phyloP scores from a whole-genome alignment of 2,329 filamentous ascomycete species.

The Talaromyces atroroseus region DNA sequence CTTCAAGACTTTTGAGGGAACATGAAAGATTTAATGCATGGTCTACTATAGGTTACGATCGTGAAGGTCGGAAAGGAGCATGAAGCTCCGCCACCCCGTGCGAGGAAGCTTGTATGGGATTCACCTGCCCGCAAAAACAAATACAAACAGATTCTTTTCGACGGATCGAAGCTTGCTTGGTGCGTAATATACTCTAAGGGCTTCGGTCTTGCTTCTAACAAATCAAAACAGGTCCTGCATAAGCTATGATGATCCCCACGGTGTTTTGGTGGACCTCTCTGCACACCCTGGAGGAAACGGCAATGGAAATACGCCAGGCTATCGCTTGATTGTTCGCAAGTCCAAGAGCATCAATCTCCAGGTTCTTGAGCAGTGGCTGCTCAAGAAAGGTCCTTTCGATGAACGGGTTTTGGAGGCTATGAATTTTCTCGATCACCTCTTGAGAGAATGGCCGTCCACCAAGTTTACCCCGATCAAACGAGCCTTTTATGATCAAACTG shows the following conservation, averaged over 20 bases:
- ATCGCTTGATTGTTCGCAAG: constrained; percentile 57
- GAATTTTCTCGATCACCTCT: constrained; percentile 84
- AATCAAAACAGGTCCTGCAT: constrained; percentile 31
- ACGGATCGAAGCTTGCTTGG: constrained; percentile 85
- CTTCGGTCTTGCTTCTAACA: constrained; percentile 25
- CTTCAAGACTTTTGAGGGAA: constrained; percentile 1
- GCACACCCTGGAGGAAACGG: constrained; percentile 45
- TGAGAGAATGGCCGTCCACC: constrained; percentile 72
- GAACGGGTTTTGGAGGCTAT: constrained; percentile 69
- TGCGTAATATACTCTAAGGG: constrained; percentile 37
- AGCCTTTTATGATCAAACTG: constrained; percentile 65
- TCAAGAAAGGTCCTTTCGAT: constrained; percentile 48
- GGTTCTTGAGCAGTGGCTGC: constrained; percentile 62
- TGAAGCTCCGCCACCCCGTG: constrained; percentile 17
- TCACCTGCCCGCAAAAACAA: constrained; percentile 58
- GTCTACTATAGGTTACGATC: constrained; percentile 55
- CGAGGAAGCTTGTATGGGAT: constrained; percentile 68
- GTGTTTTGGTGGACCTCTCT: constrained; percentile 66
- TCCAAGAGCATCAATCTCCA: constrained; percentile 66
- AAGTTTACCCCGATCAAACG: constrained; percentile 68
- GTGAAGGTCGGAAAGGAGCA: constrained; percentile 20
- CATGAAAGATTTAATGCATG: constrained; percentile 8
- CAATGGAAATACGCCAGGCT: constrained; percentile 42
- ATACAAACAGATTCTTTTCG: constrained; percentile 62
- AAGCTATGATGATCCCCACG: constrained; percentile 41